Evolutionary conservation across 139 green algal species (phyloP), one percentile per base, ranked within the genome.

Genomic region (Chlamydomonas sp.): DNA sequence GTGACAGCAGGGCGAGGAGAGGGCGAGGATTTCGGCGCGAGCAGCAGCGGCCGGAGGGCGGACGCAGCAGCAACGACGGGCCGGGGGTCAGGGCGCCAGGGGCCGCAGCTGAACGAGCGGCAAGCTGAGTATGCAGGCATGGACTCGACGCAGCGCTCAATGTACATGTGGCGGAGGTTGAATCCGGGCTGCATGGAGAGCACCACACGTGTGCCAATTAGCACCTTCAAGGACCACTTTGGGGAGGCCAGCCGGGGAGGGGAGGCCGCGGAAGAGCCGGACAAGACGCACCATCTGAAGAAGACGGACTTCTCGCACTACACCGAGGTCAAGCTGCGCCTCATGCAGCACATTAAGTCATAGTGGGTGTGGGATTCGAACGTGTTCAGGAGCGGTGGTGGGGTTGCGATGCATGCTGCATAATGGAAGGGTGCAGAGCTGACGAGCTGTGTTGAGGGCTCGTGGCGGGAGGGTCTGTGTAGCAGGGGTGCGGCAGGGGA

Each of bases 211-310:
- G 64, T 78, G 12, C 83, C 83, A 12, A 5, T 15, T 2, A 76
- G 62, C 31, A 87, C 83, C 83, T 87, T 87, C 83, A 74, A 66
- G 4, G 83, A 80, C 74, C 83, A 87, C 61, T 86, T 86, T 12
- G 82, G 71, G 1, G 31, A 49, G 31, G 10, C 71, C 80, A 78
- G 57, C 58, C 20, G 18, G 4, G 80, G 77, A 17, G n/a, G 5
- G 18, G 12, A 20, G 64, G 71, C 72, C 14, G 61, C n/a, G 1
- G 80, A 79, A 7, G 66, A 69, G 82, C 57, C 68, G 4, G 82
- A 80, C 73, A 87, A 87, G 74, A 76, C 73, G 8, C n/a, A 78
- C 83, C 72, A 87, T 62, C 69, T 58, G 31, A 59, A 75, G 15
- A 87, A 87, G 83, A 87, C 83, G 4, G 31, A 49, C 31, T 49